These are phyloP conservation scores for Aphanomyces cochlioides DNA, from an alignment of 352 stramenopile species.

Conservation along the genomic window DNA sequence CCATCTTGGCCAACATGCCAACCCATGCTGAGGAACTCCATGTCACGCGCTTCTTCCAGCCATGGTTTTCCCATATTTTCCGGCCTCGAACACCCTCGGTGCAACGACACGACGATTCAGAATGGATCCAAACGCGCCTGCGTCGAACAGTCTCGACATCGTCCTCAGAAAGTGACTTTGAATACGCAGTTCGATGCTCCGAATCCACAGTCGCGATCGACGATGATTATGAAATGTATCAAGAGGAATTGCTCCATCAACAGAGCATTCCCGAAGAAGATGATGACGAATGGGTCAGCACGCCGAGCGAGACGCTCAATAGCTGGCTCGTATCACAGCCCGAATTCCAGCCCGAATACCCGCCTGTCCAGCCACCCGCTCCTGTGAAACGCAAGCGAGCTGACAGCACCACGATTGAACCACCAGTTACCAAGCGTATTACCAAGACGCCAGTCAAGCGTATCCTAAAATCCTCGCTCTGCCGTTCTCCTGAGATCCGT, in stretches of 20 bases:
- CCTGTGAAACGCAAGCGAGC: neutral
- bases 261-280: neutral
- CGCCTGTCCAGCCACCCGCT: neutral
- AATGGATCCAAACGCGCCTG: neutral
- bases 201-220: slow-evolving; percentile 27
- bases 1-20: neutral
- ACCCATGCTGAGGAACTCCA: slow-evolving; percentile 16
- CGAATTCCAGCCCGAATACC: neutral
- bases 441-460: neutral
- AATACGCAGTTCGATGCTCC: slow-evolving; percentile 18
- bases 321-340: neutral
- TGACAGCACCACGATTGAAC: neutral
- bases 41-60: slow-evolving; percentile 30
- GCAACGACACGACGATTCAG: neutral
- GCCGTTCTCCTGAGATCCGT: slow-evolving; percentile 22
- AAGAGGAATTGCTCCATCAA: neutral
- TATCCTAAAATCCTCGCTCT: neutral
- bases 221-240: slow-evolving; percentile 23
- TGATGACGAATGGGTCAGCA: neutral
- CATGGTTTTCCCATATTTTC: slow-evolving; percentile 19
- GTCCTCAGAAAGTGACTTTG: slow-evolving; percentile 19
- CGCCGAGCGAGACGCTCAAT: neutral
- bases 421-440: neutral
- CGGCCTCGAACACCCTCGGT: neutral
- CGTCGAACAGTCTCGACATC: slow-evolving; percentile 12